Conservation (phyloP, 2,329 filamentous ascomycete genomes). For the Juglanconis sp. region DNA sequence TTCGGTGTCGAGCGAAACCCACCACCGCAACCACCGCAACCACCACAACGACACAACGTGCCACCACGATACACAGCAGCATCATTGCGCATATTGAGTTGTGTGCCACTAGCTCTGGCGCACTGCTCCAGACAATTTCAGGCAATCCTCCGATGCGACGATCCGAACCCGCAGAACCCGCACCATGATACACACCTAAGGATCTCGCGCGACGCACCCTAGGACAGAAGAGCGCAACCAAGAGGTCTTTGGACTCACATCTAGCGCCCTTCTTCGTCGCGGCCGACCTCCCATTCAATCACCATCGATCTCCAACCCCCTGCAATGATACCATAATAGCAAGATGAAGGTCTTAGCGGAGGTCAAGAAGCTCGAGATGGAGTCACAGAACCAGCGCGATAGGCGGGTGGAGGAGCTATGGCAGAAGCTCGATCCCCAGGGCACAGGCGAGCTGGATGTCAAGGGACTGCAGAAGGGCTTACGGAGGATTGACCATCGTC, state of each 20-base stretch:
- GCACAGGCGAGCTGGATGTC: slow-evolving; percentile 77
- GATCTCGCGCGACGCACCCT: neutral
- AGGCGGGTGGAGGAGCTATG: slow-evolving; percentile 80
- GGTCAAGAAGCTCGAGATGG: slow-evolving; percentile 53
- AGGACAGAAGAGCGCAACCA: neutral
- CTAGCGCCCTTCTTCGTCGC: too few relatives aligned
- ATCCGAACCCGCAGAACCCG: neutral
- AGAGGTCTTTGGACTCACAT: neutral
- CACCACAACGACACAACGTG: neutral
- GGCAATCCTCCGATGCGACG: neutral
- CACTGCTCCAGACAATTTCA: neutral
- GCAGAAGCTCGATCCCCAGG: slow-evolving; percentile 73
- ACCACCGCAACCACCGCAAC: neutral
- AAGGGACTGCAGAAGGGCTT: slow-evolving; percentile 81
- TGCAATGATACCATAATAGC: slow-evolving; percentile 37
- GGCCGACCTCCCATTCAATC: neutral
- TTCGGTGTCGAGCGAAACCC: too few relatives aligned
- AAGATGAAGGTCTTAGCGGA: slow-evolving; percentile 47
- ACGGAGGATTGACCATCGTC: slow-evolving; percentile 87
- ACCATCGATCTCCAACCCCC: neutral
- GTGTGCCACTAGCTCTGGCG: too few relatives aligned
- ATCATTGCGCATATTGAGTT: neutral
- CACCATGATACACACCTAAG: slow-evolving; percentile 5
- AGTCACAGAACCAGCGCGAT: slow-evolving; percentile 76
- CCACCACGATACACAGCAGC: neutral